phyloP scores from a whole-genome alignment of 1,284 basidiomycete genomes.

The Ganoderma lingzhi region DNA sequence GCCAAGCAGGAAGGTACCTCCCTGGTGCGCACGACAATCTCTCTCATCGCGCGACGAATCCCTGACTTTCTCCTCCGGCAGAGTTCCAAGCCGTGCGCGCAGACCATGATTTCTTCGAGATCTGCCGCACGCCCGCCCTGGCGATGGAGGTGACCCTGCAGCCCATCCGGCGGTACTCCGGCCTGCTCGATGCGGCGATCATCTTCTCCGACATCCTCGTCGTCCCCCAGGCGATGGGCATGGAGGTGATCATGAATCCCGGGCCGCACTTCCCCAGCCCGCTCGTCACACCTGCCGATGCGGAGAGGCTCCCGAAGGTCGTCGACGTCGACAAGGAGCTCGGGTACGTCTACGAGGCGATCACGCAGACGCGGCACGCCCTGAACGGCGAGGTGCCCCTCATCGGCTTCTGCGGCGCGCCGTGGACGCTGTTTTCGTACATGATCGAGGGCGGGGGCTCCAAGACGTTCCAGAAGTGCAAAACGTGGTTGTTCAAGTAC shows the following conservation, averaged over 20 bases:
- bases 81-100: slow-evolving; percentile 89
- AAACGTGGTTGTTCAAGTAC: slow-evolving; percentile 92
- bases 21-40: slow-evolving; percentile 70
- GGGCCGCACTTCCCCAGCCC: slow-evolving; percentile 90
- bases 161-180: slow-evolving; percentile 87
- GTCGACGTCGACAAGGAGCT: slow-evolving; percentile 87
- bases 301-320: slow-evolving; percentile 62
- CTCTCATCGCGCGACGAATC: slow-evolving; percentile 1
- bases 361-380: slow-evolving; percentile 81
- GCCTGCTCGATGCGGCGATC: slow-evolving; percentile 90
- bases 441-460: slow-evolving; percentile 96
- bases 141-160: slow-evolving; percentile 91
- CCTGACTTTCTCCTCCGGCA: slow-evolving; percentile 42
- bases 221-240: slow-evolving; percentile 94
- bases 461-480: slow-evolving; percentile 89
- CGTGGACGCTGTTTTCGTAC: slow-evolving; percentile 97
- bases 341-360: slow-evolving; percentile 91
- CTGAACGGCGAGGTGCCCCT: slow-evolving; percentile 89
- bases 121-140: slow-evolving; percentile 88
- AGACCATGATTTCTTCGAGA: slow-evolving; percentile 91
- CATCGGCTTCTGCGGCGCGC: slow-evolving; percentile 95
- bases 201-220: slow-evolving; percentile 98
- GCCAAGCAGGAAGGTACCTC: slow-evolving; percentile 96
- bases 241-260: slow-evolving; percentile 94
- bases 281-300: slow-evolving; percentile 78